These are phyloP conservation scores for Ascoidea rubescens DNA, from an alignment of 805 yeast species.

Conservation along the genomic window DNA sequence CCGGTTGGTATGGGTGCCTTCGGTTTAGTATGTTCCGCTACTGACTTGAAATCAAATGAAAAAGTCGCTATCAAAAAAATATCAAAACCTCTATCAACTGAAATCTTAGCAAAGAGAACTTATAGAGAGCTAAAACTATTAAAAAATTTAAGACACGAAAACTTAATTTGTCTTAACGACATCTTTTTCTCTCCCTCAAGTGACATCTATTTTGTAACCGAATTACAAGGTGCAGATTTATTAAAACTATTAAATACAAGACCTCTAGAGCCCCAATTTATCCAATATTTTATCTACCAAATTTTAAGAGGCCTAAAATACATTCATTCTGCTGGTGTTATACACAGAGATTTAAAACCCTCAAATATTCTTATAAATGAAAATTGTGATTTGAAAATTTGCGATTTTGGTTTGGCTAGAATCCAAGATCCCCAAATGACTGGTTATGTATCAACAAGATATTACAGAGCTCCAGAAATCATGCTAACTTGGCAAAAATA, in stretches of 20 bases:
- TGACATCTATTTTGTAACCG: conserved; percentile 93
- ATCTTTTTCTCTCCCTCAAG: conserved; percentile 90
- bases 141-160: conserved; percentile 90
- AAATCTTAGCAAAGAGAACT: conserved; percentile 91
- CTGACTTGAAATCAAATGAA: conserved; percentile 79
- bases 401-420: conserved; percentile 92
- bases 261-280: conserved; percentile 91
- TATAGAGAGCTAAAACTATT: conserved; percentile 88
- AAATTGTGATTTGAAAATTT: conserved; percentile 81
- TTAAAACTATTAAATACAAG: conserved; percentile 84
- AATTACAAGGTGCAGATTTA: conserved; percentile 90
- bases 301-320: conserved; percentile 80
- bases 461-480: conserved; percentile 95
- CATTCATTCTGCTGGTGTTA: conserved; percentile 86
- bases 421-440: conserved; percentile 99
- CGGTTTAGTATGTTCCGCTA: conserved; percentile 94
- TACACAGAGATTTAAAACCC: conserved; percentile 82
- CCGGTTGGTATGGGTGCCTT: conserved; percentile 99
- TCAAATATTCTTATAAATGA: conserved; percentile 75
- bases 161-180: conserved; percentile 83
- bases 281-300: conserved; percentile 93
- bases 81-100: conserved; percentile 92
- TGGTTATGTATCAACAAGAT: conserved; percentile 91
- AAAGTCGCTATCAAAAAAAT: conserved; percentile 96
- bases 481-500: conserved; percentile 98